These are phyloP conservation scores for Triangularia setosa DNA, from an alignment of 2,329 filamentous ascomycete species.

Conservation along the genomic window DNA sequence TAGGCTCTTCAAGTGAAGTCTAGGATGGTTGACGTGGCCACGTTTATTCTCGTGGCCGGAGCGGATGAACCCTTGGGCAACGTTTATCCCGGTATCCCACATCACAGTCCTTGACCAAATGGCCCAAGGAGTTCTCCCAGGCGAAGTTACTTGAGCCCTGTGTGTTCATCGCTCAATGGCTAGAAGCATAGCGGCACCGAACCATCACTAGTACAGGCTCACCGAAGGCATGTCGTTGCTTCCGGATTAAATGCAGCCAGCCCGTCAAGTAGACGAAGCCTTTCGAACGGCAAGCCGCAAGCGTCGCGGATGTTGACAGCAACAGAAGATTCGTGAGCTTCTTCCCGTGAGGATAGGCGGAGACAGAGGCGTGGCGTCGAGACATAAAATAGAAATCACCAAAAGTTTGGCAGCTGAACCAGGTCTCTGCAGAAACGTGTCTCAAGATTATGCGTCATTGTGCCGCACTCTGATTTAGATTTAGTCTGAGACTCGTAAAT, in stretches of 20 bases:
- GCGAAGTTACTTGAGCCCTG: background rate
- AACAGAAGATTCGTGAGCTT: background rate
- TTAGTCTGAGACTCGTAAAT: background rate
- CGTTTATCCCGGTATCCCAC: background rate
- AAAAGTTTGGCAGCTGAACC: background rate
- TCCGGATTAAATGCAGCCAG: background rate
- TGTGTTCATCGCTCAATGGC: background rate
- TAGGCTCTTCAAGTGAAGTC: background rate
- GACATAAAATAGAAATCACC: background rate
- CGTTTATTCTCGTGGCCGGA: background rate
- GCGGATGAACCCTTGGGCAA: background rate
- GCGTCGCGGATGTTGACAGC: background rate
- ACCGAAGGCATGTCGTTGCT: background rate
- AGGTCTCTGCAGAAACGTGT: background rate
- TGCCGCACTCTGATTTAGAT: background rate
- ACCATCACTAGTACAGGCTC: background rate
- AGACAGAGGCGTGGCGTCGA: background rate
- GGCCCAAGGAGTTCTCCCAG: background rate
- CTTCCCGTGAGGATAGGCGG: background rate
- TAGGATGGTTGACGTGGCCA: background rate
- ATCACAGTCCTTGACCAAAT: background rate
- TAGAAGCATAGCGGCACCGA: background rate
- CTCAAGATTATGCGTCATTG: background rate
- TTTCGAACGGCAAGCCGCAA: background rate
- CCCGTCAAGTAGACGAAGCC: background rate